Conservation (phyloP, 1,284 basidiomycete genomes). For the Ceratobasidium sp. region DNA sequence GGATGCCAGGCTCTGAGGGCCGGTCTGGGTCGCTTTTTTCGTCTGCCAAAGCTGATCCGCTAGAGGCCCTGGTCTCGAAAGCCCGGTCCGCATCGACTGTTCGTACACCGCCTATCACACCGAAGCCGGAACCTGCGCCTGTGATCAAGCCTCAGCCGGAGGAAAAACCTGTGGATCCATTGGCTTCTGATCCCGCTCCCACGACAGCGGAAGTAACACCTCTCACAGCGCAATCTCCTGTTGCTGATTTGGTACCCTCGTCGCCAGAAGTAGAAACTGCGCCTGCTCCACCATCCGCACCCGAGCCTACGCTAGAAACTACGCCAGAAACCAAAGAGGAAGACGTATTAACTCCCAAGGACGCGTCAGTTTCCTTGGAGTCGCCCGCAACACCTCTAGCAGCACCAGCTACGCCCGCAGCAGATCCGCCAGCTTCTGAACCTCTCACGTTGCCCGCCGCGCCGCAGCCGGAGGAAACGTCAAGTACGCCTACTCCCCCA, state of each 20-base stretch:
- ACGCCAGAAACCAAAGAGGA: neutral
- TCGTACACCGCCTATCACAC: conserved; percentile 14
- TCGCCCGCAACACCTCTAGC: conserved; percentile 13
- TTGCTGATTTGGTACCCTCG: neutral
- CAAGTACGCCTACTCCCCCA: conserved; percentile 26
- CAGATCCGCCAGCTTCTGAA: conserved; percentile 7
- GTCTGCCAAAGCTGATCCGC: conserved; percentile 20
- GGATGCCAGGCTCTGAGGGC: neutral
- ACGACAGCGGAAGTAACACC: neutral
- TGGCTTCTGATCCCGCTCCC: neutral
- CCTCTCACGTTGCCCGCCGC: conserved; percentile 6
- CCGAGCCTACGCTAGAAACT: too few species aligned
- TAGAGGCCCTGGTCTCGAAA: conserved; percentile 36
- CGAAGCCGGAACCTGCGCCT: conserved; percentile 1
- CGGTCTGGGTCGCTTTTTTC: conserved; percentile 25
- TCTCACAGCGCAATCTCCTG: neutral
- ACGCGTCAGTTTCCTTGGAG: conserved; percentile 18
- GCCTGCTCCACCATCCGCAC: neutral
- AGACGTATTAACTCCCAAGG: conserved; percentile 19
- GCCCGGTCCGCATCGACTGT: conserved; percentile 27
- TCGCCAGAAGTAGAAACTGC: neutral
- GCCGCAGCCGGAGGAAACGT: conserved; percentile 16
- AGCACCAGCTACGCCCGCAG: conserved; percentile 18
- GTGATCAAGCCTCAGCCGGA: neutral
- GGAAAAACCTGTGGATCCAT: conserved; percentile 7